Evolutionary conservation across 371 early-diverging fungal genomes (phyloP).

Genomic region (Syncephalis plumigaleata): DNA sequence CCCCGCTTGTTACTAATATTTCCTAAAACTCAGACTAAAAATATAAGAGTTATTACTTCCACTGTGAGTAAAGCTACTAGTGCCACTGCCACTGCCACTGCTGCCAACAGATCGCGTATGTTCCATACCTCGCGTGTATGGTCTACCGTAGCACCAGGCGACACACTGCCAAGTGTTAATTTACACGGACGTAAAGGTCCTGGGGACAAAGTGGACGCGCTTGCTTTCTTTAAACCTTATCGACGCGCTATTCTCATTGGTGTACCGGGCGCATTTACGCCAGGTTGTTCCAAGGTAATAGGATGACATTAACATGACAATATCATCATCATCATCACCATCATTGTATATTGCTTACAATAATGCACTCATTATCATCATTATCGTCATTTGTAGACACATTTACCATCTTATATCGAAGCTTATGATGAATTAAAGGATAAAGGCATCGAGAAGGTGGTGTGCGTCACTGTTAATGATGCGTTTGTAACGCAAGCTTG

Average conservation of each 20-base stretch:
- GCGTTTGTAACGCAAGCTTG: slow-evolving; percentile 60
- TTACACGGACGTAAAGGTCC: slow-evolving; percentile 20
- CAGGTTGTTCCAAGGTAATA: slow-evolving; percentile 30
- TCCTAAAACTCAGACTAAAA: too few relatives aligned
- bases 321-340: slow-evolving; percentile 8
- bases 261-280: slow-evolving; percentile 48
- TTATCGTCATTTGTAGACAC: slow-evolving; percentile 25
- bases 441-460: slow-evolving; percentile 42
- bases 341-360: too few relatives aligned
- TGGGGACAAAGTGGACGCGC: slow-evolving; percentile 17
- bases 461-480: slow-evolving; percentile 46
- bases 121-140: too few relatives aligned
- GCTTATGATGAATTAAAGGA: slow-evolving; percentile 29
- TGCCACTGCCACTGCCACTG: too few relatives aligned
- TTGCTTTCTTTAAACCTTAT: slow-evolving; percentile 19
- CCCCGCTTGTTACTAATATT: too few relatives aligned
- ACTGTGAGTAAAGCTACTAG: too few relatives aligned
- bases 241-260: slow-evolving; percentile 30
- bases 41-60: too few relatives aligned
- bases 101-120: too few relatives aligned
- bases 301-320: not conserved
- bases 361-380: too few relatives aligned
- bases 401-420: slow-evolving; percentile 49
- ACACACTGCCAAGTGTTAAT: slow-evolving; percentile 15
- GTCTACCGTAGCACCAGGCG: slow-evolving; percentile 5